Base-by-base conservation (phyloP, 352 stramenopile genomes). In the Pythium aquatile region DNA sequence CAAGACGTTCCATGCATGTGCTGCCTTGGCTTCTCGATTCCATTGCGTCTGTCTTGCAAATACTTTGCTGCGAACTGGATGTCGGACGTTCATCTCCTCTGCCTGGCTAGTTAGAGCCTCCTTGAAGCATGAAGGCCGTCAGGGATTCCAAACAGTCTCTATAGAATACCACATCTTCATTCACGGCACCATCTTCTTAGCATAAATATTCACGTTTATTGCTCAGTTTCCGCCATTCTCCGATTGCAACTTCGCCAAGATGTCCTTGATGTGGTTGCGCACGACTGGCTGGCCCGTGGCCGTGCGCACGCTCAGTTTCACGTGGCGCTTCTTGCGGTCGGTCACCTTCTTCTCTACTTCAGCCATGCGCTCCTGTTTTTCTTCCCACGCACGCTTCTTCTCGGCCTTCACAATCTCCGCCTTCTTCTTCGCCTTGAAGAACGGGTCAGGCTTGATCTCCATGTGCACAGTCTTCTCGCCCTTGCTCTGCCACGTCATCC, bases 351-450 rank as follows among this genome's bases (percentile, higher is more conserved):
- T 84, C 58, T 93, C 82, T 11, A 73, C 65, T n/a, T 77, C 69
- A 14, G 67, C 68, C 6, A 79, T 58, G 37, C 83, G 80, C 61
- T 88, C 66, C 58, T 85, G 63, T 30, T 83, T 84, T 35, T 85
- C 80, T 39, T 81, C 69, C 1, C 69, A 62, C 49, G 54, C 58
- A 6, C 64, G 65, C 51, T 88, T 61, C 44, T 81, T 79, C 68
- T 92, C 81, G 32, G 75, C 61, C 40, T 86, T 87, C 0, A 64
- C 70, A 24, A 80, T 55, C 14, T 79, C 72, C 0, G 86, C 86
- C 58, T 92, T 87, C 70, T 89, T 88, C 73, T 92, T 90, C 0
- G 83, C 83, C 64, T 93, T 94, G 64, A 88, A 94, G 54, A 94
- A 91, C 39, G 85, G 85, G 57, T 94, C 83, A 0, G 85, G 85